Evolutionary conservation across 2,329 filamentous ascomycete genomes (phyloP).

Genomic region (Myotisia sp.): DNA sequence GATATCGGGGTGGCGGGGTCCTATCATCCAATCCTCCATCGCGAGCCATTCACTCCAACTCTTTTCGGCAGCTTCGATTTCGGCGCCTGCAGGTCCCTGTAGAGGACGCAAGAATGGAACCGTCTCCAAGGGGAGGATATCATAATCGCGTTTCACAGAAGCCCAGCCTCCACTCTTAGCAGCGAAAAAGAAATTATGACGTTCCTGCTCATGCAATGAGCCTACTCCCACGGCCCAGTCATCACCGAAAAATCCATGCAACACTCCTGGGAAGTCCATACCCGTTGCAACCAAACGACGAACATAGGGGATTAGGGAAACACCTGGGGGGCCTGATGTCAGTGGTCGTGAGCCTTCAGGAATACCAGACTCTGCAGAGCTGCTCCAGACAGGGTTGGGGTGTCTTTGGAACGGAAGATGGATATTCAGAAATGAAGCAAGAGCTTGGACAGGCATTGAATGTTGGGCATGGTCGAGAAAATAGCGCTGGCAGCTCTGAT

Average conservation of each 20-base stretch:
- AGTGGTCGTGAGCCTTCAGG: constrained; percentile 29
- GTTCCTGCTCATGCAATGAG: constrained; percentile 71
- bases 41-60: constrained; percentile 90
- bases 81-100: constrained; percentile 59
- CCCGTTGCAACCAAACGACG: constrained; percentile 81
- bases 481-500: constrained; percentile 77
- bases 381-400: constrained; percentile 34
- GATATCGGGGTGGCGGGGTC: constrained; percentile 52
- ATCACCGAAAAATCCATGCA: constrained; percentile 95
- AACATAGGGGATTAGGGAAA: constrained; percentile 77
- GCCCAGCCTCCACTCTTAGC: constrained; percentile 88
- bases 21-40: constrained; percentile 99
- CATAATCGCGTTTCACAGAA: constrained; percentile 77
- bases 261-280: constrained; percentile 71
- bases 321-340: constrained; percentile 27
- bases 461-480: constrained; percentile 88
- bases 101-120: constrained; percentile 78
- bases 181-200: constrained; percentile 87
- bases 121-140: constrained; percentile 67
- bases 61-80: constrained; percentile 69
- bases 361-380: constrained; percentile 16
- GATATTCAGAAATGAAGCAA: constrained; percentile 86
- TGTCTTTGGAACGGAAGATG: constrained; percentile 69
- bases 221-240: constrained; percentile 73
- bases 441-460: constrained; percentile 64